Evolutionary conservation across 805 yeast species (phyloP), one percentile per base, ranked within the genome.

Genomic region (Candida yuanshanica): DNA sequence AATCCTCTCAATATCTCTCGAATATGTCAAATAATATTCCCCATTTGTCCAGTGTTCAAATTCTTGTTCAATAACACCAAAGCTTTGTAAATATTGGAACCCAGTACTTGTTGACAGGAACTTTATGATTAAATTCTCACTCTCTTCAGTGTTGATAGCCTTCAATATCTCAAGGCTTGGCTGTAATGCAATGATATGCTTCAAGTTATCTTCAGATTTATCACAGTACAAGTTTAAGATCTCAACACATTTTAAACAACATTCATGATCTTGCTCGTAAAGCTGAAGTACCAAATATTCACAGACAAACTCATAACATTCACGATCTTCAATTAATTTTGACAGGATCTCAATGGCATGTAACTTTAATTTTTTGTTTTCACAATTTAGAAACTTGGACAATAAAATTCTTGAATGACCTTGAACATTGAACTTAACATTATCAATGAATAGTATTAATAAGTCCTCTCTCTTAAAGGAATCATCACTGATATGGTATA

Each of bases 361-460:
- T 4, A 71, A 44, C 44, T 89, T 72, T 6, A 85, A 64, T 3
- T 68, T 60, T 23, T 58, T 58, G 41, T 76, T 72, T 1, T 81
- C 72, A 1, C 80, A 69, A 21, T 74, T 74, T 37, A 89, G 62
- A 2, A 86, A 76, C 53, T 84, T 83, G 4, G 74, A 67, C 31
- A 91, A 65, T 2, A 89, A 65, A 7, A 81, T 71, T 35, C 93
- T 65, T 33, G 87, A 68, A 48, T 83, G 96, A 7, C 82, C 77
- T 11, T 79, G 77, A 17, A 69, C 56, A 4, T 69, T 63, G 49
- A 78, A 79, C 47, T 81, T 81, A 57, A 90, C 63, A 38, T 78
- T 77, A 26, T 75, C 73, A 40, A 91, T 65, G 10, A 86, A 69
- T 7, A 75, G 54, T 23, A 73, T 62, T 11, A 84, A 64, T 33